Evolutionary conservation across 768 basidiomycete genomes (phyloP), one percentile per base, ranked within the genome.

Genomic region (Boletus vermiculosoides): DNA sequence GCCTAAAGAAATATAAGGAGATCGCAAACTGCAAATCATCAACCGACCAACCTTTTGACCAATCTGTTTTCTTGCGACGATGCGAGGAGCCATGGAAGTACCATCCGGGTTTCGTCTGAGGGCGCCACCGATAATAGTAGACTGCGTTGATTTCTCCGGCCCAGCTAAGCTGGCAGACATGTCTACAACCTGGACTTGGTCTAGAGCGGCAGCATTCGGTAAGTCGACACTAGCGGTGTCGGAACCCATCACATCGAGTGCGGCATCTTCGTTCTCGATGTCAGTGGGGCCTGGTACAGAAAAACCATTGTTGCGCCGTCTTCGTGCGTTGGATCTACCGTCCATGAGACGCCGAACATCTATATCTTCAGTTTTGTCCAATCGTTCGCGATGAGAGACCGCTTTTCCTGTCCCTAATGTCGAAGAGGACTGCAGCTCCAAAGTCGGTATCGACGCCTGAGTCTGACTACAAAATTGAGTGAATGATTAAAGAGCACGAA

Each of bases 371-470:
- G 72, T 65, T 59, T 76, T 81, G 25, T 86, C 86, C 25, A 82
- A 66, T 5, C 75, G 80, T 48, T 88, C 83, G 40, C 83, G 80
- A 59, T 86, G 81, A 3, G 90, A 88, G 3, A 72, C 66, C 4
- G 76, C 66, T 65, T 80, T 86, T 13, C 88, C 88, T 1, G 92
- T 87, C 16, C 94, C 93, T 52, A 97, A 82, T 1, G 87, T 88
- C 8, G 94, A 83, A 18, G 94, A 93, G 0, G 92, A 87, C 48
- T 90, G 85, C 25, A 97, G 76, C 22, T 81, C 70, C 15, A 87
- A 68, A 28, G 83, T 79, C 15, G 80, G 76, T 42, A 89, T 73
- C 36, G 86, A 77, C 2, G 88, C 84, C 74, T 95, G 94, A 40
- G 83, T 87, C 75, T 88, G 82, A 60, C 91, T 94, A 75, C 60